A percentile compares a stretch with the other conserved stretches of the same genome.
Conservation (phyloP, 306 rosid genomes). For the Prunus fruticosa region DNA sequence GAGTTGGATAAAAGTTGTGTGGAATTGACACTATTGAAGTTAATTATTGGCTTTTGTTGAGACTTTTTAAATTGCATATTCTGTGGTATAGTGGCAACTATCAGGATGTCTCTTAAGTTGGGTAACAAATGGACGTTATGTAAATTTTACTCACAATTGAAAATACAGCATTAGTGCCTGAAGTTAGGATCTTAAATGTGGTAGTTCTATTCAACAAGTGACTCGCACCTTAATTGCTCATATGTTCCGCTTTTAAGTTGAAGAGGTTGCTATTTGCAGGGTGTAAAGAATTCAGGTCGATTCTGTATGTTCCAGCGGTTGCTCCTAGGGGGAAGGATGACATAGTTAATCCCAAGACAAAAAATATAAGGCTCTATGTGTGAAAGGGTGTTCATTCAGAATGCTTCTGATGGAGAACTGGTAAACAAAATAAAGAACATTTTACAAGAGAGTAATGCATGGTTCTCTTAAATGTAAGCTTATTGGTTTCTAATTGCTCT, state of each 20-base stretch:
- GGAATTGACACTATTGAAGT: neutral
- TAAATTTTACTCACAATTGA: neutral
- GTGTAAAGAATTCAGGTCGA: conserved; percentile 91
- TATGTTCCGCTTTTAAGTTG: conserved; percentile 17
- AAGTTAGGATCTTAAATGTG: neutral
- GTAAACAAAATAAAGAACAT: conserved; percentile 35
- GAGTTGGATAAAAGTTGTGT: neutral
- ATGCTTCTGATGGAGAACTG: conserved; percentile 98
- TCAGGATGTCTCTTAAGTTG: neutral
- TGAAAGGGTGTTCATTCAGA: conserved; percentile 98
- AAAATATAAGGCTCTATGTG: conserved; percentile 89
- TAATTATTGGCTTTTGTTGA: too few species aligned
- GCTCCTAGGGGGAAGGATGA: conserved; percentile 83
- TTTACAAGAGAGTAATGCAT: neutral
- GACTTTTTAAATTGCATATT: neutral
- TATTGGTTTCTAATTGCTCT: conserved; percentile 19
- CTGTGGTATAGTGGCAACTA: neutral
- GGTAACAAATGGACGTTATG: neutral
- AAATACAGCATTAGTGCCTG: neutral
- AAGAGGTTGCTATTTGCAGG: conserved; percentile 48
- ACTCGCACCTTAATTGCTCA: neutral
- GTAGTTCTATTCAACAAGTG: neutral
- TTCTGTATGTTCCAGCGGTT: conserved; percentile 86
- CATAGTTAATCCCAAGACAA: conserved; percentile 80
- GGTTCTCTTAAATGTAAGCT: neutral